Evolutionary conservation across 2,329 filamentous ascomycete species (phyloP), one percentile per base, ranked within the genome.

Genomic region (Coniochaeta sp.): DNA sequence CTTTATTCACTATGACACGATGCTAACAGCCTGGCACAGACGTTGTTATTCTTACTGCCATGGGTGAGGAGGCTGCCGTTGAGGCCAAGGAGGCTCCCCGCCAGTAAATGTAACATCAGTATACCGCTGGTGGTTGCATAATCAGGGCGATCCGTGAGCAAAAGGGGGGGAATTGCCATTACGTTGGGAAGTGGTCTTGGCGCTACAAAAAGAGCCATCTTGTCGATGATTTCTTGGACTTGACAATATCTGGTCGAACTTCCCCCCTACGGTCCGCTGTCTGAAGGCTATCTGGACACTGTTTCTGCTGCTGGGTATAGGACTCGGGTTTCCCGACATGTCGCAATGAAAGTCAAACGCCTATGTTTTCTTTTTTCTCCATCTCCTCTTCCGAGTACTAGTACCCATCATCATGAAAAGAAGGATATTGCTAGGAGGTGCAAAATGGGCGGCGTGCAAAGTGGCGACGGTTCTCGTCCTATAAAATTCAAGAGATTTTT

Each of bases 1-100:
- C 26, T 38, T 52, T 62, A 58, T 22, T 34, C 11, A 24, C 19
- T 12, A 16, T 26, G 50, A n/a, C 11, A n/a, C 11, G 11, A 9
- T 31, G 58, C 67, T 73, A 65, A 73, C 56, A 33, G 19, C 14
- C 22, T 24, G 44, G 28, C 52, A 12, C 65, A 96, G 92, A 92
- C 79, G 89, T 98, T 71, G 89, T 93, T 71, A 87, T 99, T 76
- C 89, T 96, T 75, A 90, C 91, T 71, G 87, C 95, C 76, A 99
- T 99, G 95, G 90, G 90, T 74, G 93, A 99, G 82, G 90, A 98
- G 85, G 80, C 84, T 71, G 89, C 88, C 73, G 89, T 97, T 76
- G 93, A 97, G 75, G 89, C 88, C 80, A 98, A 98, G 88, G 93
- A 97, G 81, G 91, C 90, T 77, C 87, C 90, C 77, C 70, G 71